These are phyloP conservation scores for Rhododendron kiyosumense DNA, from an alignment of 148 eudicot species.

Conservation along the genomic window DNA sequence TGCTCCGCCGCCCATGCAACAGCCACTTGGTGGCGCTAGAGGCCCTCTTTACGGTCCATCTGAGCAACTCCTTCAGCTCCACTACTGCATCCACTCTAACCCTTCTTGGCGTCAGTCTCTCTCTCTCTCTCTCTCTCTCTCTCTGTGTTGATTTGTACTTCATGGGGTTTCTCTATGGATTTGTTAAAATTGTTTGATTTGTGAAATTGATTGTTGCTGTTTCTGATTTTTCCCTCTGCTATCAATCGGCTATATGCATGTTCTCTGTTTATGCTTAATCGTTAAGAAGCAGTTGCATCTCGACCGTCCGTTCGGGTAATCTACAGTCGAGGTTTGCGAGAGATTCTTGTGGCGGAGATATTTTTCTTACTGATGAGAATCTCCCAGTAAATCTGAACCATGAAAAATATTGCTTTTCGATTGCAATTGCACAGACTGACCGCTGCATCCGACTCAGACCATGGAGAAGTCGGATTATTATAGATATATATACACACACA, in stretches of 20 bases:
- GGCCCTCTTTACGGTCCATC: constrained; percentile 69
- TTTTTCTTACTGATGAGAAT: too few relatives aligned
- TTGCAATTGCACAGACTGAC: background rate
- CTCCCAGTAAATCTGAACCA: too few relatives aligned
- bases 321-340: background rate
- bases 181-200: background rate
- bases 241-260: background rate
- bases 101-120: constrained; percentile 80
- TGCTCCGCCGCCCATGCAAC: constrained; percentile 26
- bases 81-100: constrained; percentile 95
- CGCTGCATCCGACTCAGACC: background rate
- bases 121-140: background rate
- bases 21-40: constrained; percentile 59
- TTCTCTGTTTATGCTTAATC: background rate
- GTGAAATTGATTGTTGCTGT: background rate
- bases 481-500: too few relatives aligned
- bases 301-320: background rate
- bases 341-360: background rate
- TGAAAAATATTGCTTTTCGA: background rate
- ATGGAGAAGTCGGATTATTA: background rate
- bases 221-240: background rate
- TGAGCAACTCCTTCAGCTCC: constrained; percentile 70
- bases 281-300: background rate
- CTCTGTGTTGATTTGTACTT: background rate
- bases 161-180: background rate